These are phyloP conservation scores for Schwanniomyces polymorphus DNA, from an alignment of 805 yeast species.

Conservation along the genomic window DNA sequence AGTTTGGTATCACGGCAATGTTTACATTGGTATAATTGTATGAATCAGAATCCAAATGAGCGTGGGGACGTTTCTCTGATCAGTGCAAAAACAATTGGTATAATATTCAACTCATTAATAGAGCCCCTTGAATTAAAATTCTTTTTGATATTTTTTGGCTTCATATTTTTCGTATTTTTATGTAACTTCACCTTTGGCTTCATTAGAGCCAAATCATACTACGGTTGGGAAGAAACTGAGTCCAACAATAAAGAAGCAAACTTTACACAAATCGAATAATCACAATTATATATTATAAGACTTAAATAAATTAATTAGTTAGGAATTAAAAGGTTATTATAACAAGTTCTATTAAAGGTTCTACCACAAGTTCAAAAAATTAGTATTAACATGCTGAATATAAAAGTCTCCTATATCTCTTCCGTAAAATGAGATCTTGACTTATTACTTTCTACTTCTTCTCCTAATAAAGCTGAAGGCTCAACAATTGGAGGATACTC, in stretches of 20 bases:
- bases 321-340: neutral
- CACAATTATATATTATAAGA: neutral
- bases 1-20: slow-evolving; percentile 63
- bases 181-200: slow-evolving; percentile 70
- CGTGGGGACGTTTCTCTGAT: slow-evolving; percentile 52
- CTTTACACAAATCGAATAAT: neutral
- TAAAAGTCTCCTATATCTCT: slow-evolving; percentile 7
- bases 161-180: slow-evolving; percentile 50
- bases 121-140: slow-evolving; percentile 70
- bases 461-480: slow-evolving; percentile 10
- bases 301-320: neutral
- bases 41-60: slow-evolving; percentile 55
- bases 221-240: slow-evolving; percentile 27
- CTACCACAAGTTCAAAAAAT: neutral
- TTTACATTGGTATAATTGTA: slow-evolving; percentile 63
- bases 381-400: neutral
- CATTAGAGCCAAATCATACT: slow-evolving; percentile 54
- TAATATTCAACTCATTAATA: slow-evolving; percentile 58
- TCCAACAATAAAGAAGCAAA: neutral
- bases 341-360: neutral
- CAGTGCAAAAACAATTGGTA: slow-evolving; percentile 63
- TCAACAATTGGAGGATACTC: slow-evolving; percentile 19
- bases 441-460: slow-evolving; percentile 10
- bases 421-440: slow-evolving; percentile 23
- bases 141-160: slow-evolving; percentile 41